These are phyloP conservation scores for Euphorbia neoarborescens DNA, from an alignment of 441 rosid genomes.

Conservation along the genomic window DNA sequence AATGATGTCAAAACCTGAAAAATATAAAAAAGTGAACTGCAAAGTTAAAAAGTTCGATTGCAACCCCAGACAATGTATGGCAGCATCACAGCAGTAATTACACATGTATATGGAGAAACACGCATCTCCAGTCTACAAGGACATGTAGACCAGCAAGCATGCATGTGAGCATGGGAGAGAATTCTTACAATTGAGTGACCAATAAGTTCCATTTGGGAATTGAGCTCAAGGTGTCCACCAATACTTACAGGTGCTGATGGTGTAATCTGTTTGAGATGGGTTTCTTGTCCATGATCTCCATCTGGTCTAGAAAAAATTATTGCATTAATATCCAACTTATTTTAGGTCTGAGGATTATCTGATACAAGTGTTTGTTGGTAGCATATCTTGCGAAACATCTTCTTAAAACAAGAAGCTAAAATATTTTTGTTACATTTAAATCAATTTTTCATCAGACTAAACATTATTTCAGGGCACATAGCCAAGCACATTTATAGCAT, in stretches of 20 bases:
- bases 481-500: background rate
- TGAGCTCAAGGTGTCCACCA: constrained; percentile 33
- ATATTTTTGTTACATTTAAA: background rate
- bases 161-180: constrained; percentile 10
- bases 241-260: constrained; percentile 21
- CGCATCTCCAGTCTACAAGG: background rate
- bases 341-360: background rate
- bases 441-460: background rate
- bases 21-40: background rate
- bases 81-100: background rate
- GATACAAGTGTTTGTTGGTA: background rate
- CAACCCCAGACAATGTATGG: background rate
- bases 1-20: constrained; percentile 52
- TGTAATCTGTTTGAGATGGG: constrained; percentile 24
- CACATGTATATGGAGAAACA: background rate
- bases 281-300: constrained; percentile 32
- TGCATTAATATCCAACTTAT: constrained; percentile 14
- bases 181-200: constrained; percentile 54
- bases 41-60: background rate
- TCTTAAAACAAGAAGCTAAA: background rate
- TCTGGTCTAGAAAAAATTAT: constrained; percentile 30
- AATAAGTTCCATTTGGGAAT: constrained; percentile 51
- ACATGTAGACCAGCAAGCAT: background rate
- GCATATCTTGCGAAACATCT: background rate
- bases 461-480: background rate